Evolutionary conservation across 441 rosid genomes (phyloP), one percentile per base, ranked within the genome.

Genomic region (Aleurites moluccanus): DNA sequence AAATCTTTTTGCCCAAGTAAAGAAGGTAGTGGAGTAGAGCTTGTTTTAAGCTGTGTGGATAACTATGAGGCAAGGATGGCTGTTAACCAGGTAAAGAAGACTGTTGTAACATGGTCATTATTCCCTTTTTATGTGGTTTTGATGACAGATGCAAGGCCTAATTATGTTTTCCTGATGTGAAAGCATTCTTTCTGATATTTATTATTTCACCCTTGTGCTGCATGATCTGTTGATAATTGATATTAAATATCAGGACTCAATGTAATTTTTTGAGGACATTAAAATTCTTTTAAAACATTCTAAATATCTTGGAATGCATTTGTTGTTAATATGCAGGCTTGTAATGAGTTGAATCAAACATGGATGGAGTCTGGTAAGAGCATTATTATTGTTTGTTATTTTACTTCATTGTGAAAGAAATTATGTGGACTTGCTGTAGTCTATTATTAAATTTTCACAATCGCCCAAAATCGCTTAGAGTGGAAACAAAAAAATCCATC

Each of bases 21-120:
- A 85, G 95, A 91, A 81, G 95, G 92, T 52, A 90, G 79, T 11
- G 92, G 97, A 59, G 97, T 95, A 80, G 97, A 93, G 85, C 97
- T 93, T 83, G 95, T 95, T 81, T 83, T 95, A 83, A 95, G 98
- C 77, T 95, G 99, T 64, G 99, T 95, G 55, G 99, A 95, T 85
- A 95, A 95, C 69, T 93, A 93, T 83, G 98, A 93, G 89, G 98
- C 98, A n/a, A 88, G 98, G 78, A 93, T 93, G 98, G 97, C 91
- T 80, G 97, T 95, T 76, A 93, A 94, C 82, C 99, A 92, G 99
- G 99, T 94, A 85, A 80, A 60, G 28, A 55, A 70, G 67, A 65
- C 64, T 75, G 61, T 49, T 65, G 13, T 42, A 56, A 38, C 33
- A 21, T 20, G 33, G 23, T 64, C 60, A 1, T 70, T 49, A 49